A percentile compares a stretch with the other conserved stretches of the same genome.
Conservation (phyloP, 1,284 basidiomycete genomes). For the Earliella scabrosa region DNA sequence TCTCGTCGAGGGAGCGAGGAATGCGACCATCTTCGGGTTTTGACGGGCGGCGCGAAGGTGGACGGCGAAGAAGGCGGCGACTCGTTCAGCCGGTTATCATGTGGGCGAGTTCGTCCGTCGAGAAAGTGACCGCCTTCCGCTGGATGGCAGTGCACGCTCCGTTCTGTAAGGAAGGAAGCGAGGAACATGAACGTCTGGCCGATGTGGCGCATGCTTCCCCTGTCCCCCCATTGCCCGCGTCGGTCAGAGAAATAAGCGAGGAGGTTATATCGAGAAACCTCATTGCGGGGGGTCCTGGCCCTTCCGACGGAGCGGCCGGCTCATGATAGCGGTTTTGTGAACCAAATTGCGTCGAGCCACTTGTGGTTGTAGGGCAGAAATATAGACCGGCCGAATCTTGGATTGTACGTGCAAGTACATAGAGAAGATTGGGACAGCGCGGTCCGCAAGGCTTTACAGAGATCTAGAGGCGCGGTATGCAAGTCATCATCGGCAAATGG, state of each 20-base stretch:
- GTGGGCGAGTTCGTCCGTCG: conserved; percentile 66
- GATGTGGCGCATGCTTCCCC: conserved; percentile 37
- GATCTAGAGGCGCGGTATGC: no score
- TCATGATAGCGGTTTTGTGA: conserved; percentile 57
- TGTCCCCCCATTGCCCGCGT: conserved; percentile 18
- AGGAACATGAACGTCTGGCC: conserved; percentile 53
- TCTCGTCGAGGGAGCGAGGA: conserved; percentile 60
- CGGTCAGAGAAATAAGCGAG: not conserved
- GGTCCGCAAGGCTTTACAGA: no score
- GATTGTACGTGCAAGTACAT: no score
- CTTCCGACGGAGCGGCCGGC: conserved; percentile 48
- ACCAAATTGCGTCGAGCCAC: conserved; percentile 63
- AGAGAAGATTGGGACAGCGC: no score
- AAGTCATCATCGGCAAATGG: no score
- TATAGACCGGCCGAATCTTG: conserved; percentile 74
- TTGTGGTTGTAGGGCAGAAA: conserved; percentile 66
- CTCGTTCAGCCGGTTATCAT: conserved; percentile 80
- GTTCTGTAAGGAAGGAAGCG: conserved; percentile 67
- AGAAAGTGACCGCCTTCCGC: conserved; percentile 63
- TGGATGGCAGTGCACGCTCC: conserved; percentile 76
- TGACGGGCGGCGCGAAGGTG: conserved; percentile 62
- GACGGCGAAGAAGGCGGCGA: conserved; percentile 64
- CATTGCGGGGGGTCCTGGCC: conserved; percentile 52
- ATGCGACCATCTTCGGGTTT: conserved; percentile 60
- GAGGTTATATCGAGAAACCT: conserved; percentile 20